These are phyloP conservation scores for Camellia lanceoleosa DNA, from an alignment of 148 eudicot genomes.

Conservation along the genomic window DNA sequence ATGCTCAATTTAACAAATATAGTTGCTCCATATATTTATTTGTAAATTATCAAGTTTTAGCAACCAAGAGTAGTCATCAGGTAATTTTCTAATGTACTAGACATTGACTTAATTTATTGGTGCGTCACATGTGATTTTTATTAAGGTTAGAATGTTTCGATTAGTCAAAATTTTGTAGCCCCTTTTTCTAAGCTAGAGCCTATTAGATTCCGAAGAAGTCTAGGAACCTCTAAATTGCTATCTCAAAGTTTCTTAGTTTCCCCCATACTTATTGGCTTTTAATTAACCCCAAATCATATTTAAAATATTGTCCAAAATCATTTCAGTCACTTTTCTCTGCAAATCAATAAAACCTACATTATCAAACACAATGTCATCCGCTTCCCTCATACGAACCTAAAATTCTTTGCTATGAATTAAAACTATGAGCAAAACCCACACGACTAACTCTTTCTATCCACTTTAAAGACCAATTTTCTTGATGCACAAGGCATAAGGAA, in stretches of 20 bases:
- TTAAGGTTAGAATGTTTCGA: not conserved
- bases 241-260: not conserved
- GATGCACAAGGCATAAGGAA: too few species aligned
- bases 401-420: not conserved
- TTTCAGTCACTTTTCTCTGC: not conserved
- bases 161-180: not conserved
- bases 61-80: too few species aligned
- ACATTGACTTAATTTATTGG: too few species aligned
- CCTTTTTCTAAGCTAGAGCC: not conserved
- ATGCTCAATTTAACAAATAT: too few species aligned
- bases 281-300: not conserved
- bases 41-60: too few species aligned
- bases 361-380: not conserved
- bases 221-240: not conserved
- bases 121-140: too few species aligned
- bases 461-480: too few species aligned
- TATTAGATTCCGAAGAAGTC: not conserved
- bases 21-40: too few species aligned
- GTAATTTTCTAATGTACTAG: too few species aligned
- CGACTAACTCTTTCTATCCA: too few species aligned
- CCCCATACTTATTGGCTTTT: not conserved
- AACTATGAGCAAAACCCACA: too few species aligned
- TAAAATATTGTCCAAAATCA: not conserved
- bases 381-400: not conserved
- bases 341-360: not conserved